Conservation (phyloP, 2,329 filamentous ascomycete genomes). For the Epichloe amarillans region DNA sequence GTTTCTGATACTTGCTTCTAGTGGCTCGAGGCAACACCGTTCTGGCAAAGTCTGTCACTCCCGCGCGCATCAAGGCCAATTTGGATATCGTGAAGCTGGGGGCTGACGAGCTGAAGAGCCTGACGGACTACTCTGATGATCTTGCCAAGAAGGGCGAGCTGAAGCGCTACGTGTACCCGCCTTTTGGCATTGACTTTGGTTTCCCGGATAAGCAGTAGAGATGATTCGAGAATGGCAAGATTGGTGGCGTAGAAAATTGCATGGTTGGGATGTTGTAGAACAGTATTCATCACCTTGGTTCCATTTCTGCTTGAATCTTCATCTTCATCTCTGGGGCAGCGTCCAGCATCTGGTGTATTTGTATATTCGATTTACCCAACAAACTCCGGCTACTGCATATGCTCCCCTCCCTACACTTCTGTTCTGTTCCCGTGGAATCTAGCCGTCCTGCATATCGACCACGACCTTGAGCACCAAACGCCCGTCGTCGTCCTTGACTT, state of each 20-base stretch:
- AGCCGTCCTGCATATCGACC: constrained; percentile 24
- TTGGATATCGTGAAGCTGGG: constrained; percentile 52
- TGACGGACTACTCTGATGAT: constrained; percentile 40
- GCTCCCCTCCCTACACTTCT: not conserved
- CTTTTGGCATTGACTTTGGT: constrained; percentile 55
- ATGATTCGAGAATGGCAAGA: not conserved
- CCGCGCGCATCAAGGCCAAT: constrained; percentile 57
- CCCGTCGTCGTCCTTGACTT: constrained; percentile 54
- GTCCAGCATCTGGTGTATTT: not conserved
- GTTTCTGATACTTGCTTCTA: constrained; percentile 15
- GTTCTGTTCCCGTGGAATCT: not conserved
- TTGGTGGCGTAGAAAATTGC: not conserved
- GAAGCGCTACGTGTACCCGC: constrained; percentile 53
- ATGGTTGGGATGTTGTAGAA: not conserved
- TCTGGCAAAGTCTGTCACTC: constrained; percentile 59
- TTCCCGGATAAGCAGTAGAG: constrained; percentile 51
- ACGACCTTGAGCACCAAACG: constrained; percentile 66
- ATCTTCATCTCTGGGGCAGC: too few species aligned
- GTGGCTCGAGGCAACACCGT: constrained; percentile 58
- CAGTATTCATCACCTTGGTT: not conserved
- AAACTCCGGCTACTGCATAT: not conserved
- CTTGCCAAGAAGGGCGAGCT: constrained; percentile 37
- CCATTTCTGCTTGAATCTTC: too few species aligned
- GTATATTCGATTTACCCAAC: not conserved
- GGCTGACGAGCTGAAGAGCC: constrained; percentile 45